phyloP scores from a whole-genome alignment of 108 stramenopile species.

The Fragilaria crotonensis region DNA sequence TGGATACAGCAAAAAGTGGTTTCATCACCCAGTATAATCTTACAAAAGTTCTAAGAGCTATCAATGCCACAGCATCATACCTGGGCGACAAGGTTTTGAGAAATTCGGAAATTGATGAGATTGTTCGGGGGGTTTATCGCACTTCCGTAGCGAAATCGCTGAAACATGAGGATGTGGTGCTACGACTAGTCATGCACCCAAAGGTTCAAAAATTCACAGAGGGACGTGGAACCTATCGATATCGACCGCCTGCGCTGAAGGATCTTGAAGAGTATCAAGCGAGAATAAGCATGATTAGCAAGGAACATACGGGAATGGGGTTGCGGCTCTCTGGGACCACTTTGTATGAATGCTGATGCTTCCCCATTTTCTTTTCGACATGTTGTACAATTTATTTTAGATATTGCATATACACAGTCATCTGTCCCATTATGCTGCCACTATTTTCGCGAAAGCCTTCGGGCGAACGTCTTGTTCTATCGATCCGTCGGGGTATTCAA shows the following conservation, averaged over 20 bases:
- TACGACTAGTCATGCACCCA: conserved; percentile 8
- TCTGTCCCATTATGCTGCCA: too few relatives aligned
- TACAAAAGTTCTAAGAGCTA: conserved; percentile 24
- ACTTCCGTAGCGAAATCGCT: background rate
- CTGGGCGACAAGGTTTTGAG: conserved; percentile 44
- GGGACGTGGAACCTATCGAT: conserved; percentile 1
- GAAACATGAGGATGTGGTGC: conserved; percentile 8
- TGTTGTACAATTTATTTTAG: too few relatives aligned
- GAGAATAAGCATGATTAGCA: background rate
- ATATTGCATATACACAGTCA: too few relatives aligned
- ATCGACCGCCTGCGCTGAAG: background rate
- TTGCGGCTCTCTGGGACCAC: too few relatives aligned
- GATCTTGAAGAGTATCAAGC: background rate
- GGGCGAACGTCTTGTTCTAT: background rate
- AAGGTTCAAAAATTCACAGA: conserved; percentile 23
- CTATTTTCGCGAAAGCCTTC: too few relatives aligned
- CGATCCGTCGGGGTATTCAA: conserved; percentile 21
- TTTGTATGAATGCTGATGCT: too few relatives aligned
- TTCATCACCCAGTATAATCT: conserved; percentile 16
- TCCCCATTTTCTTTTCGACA: too few relatives aligned
- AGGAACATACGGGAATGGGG: too few relatives aligned
- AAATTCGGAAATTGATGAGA: conserved; percentile 23
- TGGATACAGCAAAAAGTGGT: conserved; percentile 20
- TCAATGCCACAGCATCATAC: conserved; percentile 42
- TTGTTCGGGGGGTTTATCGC: conserved; percentile 35